These are phyloP conservation scores for Cucurbita ficifolia DNA, from an alignment of 306 rosid genomes.

Conservation along the genomic window DNA sequence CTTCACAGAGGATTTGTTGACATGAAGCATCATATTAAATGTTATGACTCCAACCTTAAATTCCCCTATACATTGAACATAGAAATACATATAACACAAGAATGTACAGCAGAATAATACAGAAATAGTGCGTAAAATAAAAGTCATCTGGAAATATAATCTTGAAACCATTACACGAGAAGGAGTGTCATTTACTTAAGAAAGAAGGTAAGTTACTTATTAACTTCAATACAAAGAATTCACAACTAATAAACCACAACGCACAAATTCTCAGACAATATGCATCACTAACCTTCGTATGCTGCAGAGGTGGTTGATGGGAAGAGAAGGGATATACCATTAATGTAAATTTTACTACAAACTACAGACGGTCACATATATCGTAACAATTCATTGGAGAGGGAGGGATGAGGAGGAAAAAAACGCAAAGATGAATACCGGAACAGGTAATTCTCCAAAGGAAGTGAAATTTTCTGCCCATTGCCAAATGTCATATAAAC, in stretches of 20 bases:
- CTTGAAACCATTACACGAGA: background rate
- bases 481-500: slow-evolving; percentile 29
- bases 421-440: slow-evolving; percentile 14
- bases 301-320: slow-evolving; percentile 14
- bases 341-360: background rate
- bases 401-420: background rate
- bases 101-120: background rate
- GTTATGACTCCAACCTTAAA: slow-evolving; percentile 24
- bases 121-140: background rate
- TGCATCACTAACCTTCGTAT: slow-evolving; percentile 33
- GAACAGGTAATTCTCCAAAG: slow-evolving; percentile 35
- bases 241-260: background rate
- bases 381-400: background rate
- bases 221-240: background rate
- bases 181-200: background rate
- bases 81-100: background rate
- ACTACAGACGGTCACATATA: background rate
- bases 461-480: slow-evolving; percentile 22
- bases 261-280: slow-evolving; percentile 29
- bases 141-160: background rate
- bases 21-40: slow-evolving; percentile 27
- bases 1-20: slow-evolving; percentile 16
- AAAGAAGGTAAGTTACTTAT: background rate
- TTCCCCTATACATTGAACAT: slow-evolving; percentile 16
- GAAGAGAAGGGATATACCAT: background rate